These are phyloP conservation scores for Cladophialophora chaetospira DNA, from an alignment of 2,329 filamentous ascomycete genomes.

Conservation along the genomic window DNA sequence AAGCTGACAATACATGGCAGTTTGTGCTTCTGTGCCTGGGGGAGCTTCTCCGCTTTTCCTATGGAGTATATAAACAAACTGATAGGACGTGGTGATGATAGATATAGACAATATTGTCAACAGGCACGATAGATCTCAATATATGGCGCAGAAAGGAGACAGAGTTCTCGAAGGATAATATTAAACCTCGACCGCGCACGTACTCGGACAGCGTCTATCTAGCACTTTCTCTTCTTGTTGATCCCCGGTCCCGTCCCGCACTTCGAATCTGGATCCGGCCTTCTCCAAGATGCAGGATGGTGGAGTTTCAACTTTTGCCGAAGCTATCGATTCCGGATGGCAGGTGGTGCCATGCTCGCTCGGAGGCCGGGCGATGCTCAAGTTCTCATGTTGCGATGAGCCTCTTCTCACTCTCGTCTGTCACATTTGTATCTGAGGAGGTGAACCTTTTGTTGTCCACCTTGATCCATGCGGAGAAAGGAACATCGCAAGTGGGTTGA, in stretches of 20 bases:
- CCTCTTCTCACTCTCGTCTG: no score
- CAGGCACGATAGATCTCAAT: background rate
- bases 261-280: no score
- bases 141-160: background rate
- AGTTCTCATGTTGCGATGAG: no score
- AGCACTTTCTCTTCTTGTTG: no score
- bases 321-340: background rate
- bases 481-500: no score
- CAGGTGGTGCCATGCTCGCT: no score
- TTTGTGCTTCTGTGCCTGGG: background rate
- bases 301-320: background rate
- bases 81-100: background rate
- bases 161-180: background rate
- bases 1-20: conserved; percentile 17
- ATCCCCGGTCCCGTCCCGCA: no score
- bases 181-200: background rate
- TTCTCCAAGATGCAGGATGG: background rate
- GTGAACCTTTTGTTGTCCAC: no score
- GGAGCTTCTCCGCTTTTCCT: background rate
- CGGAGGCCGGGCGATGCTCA: background rate
- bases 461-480: no score
- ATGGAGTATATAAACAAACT: background rate
- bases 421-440: no score
- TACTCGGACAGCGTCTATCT: no score
- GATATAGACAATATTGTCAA: background rate